phyloP scores from a whole-genome alignment of 2,329 filamentous ascomycete genomes.

The Verticillium tricorpus region DNA sequence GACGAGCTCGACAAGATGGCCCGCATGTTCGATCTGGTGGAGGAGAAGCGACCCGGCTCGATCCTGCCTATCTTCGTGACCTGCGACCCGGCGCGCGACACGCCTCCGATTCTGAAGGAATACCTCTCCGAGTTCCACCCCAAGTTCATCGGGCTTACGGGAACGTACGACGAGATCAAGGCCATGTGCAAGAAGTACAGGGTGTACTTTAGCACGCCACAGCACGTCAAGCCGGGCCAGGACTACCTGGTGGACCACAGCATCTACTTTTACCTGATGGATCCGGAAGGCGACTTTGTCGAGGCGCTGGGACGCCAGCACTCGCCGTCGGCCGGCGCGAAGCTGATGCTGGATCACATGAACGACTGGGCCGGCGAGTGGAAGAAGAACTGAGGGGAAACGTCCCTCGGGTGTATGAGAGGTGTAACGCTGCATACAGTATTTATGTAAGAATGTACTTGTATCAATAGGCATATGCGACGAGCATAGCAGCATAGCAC shows the following conservation, averaged over 20 bases:
- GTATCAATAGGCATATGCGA: neutral
- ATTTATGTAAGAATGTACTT: neutral
- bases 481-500: neutral
- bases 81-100: constrained; percentile 90
- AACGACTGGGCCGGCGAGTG: constrained; percentile 47
- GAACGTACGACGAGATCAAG: constrained; percentile 91
- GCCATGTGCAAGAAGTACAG: constrained; percentile 91
- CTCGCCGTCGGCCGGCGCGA: constrained; percentile 79
- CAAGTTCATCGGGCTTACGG: constrained; percentile 81
- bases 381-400: constrained; percentile 7
- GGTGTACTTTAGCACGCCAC: constrained; percentile 94
- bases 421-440: neutral
- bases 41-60: constrained; percentile 42
- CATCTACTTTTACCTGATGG: constrained; percentile 99
- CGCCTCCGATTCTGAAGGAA: constrained; percentile 73
- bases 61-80: constrained; percentile 87
- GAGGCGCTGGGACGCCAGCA: constrained; percentile 95
- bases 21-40: constrained; percentile 76
- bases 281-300: constrained; percentile 96
- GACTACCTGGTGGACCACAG: constrained; percentile 98
- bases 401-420: neutral
- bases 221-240: constrained; percentile 82
- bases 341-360: constrained; percentile 82
- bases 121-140: constrained; percentile 92
- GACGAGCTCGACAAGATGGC: constrained; percentile 99